phyloP scores from a whole-genome alignment of 257 asterid species.

The Verbascum thapsus region DNA sequence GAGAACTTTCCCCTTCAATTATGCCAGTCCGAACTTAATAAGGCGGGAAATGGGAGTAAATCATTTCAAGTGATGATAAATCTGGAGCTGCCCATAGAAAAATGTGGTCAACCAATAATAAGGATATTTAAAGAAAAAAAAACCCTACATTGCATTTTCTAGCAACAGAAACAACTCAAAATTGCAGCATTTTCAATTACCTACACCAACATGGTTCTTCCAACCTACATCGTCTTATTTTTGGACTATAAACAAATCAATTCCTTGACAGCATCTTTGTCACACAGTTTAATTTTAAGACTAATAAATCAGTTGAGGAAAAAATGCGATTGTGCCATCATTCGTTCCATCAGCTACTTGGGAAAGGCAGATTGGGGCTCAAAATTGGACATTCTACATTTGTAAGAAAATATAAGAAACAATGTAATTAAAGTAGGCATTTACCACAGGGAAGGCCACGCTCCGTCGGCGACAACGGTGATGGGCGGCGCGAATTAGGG shows the following conservation, averaged over 20 bases:
- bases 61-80: neutral
- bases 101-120: neutral
- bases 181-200: neutral
- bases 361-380: no score
- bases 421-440: no score
- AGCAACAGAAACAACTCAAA: neutral
- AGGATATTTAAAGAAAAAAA: slow-evolving; percentile 14
- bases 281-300: neutral
- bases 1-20: slow-evolving; percentile 17
- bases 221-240: neutral
- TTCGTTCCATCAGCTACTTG: no score
- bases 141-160: slow-evolving; percentile 22
- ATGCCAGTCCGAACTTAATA: slow-evolving; percentile 5
- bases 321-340: no score
- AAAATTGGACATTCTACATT: no score
- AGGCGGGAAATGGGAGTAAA: neutral
- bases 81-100: slow-evolving; percentile 8
- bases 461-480: no score
- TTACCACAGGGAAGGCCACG: no score
- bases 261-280: slow-evolving; percentile 8
- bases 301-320: no score
- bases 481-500: no score
- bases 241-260: neutral
- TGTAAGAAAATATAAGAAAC: no score
- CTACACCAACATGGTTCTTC: neutral